phyloP scores from a whole-genome alignment of 768 basidiomycete genomes.

The Leucocoprinus sp. region DNA sequence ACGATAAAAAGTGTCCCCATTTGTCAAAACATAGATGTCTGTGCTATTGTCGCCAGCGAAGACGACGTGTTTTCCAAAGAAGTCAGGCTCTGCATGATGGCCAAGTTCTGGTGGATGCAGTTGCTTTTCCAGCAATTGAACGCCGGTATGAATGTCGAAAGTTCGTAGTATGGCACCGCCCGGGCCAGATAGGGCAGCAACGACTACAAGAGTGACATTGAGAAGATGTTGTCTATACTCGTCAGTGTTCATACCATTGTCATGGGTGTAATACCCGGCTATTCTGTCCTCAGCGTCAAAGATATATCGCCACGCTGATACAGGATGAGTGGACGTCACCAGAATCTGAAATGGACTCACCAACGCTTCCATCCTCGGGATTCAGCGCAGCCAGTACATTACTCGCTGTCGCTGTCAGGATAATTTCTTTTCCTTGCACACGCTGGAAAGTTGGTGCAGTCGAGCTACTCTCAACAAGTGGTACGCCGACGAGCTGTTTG shows the following conservation, averaged over 20 bases:
- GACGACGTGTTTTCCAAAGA: constrained; percentile 47
- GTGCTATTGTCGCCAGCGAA: constrained; percentile 21
- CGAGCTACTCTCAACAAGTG: constrained; percentile 39
- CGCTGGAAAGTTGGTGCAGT: constrained; percentile 56
- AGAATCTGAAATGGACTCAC: constrained; percentile 31
- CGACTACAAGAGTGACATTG: constrained; percentile 29
- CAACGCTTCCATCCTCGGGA: constrained; percentile 58
- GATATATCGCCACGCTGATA: constrained; percentile 71
- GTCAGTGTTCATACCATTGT: constrained; percentile 40
- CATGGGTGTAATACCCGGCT: constrained; percentile 49
- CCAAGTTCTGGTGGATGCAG: constrained; percentile 41
- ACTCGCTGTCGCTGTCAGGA: constrained; percentile 58
- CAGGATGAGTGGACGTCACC: background rate
- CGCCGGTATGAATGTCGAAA: constrained; percentile 57
- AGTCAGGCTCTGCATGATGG: constrained; percentile 40
- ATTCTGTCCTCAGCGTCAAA: constrained; percentile 66
- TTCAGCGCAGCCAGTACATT: constrained; percentile 77
- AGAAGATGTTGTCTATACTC: background rate
- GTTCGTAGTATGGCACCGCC: constrained; percentile 61
- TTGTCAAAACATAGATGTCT: constrained; percentile 45
- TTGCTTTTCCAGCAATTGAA: constrained; percentile 55
- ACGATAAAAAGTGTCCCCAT: constrained; percentile 49
- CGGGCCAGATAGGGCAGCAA: constrained; percentile 70
- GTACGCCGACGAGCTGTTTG: constrained; percentile 66
- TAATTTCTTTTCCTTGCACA: constrained; percentile 32